Conservation (phyloP, 164 flowering plant genomes). For the Annona cherimola region DNA sequence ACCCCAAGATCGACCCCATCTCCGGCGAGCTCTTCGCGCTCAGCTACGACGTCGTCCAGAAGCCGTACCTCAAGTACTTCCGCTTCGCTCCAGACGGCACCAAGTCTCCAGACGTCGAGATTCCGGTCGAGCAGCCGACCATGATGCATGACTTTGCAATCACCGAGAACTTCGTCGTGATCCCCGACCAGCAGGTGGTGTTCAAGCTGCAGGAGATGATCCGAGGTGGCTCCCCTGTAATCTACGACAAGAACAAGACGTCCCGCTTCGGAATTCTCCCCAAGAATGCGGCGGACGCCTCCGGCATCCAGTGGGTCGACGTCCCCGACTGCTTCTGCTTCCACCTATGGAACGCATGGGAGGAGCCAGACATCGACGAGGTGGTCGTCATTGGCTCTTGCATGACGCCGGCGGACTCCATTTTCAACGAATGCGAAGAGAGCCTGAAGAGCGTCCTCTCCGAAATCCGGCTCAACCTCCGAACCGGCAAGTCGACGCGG, state of each 20-base stretch:
- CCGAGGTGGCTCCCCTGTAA: slow-evolving; percentile 76
- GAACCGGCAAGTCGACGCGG: slow-evolving; percentile 66
- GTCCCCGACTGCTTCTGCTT: slow-evolving; percentile 81
- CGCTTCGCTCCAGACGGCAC: slow-evolving; percentile 48
- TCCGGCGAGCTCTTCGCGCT: slow-evolving; percentile 68
- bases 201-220: slow-evolving; percentile 76
- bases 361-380: slow-evolving; percentile 71
- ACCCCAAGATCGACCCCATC: slow-evolving; percentile 85
- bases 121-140: slow-evolving; percentile 55
- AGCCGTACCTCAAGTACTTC: slow-evolving; percentile 84
- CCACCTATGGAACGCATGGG: slow-evolving; percentile 98
- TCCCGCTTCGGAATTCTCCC: slow-evolving; percentile 66
- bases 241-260: slow-evolving; percentile 63
- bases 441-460: slow-evolving; percentile 54
- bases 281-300: slow-evolving; percentile 38
- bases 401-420: slow-evolving; percentile 92
- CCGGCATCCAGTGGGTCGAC: slow-evolving; percentile 58
- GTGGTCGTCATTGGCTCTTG: slow-evolving; percentile 86
- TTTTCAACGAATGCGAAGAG: slow-evolving; percentile 84
- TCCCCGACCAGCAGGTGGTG: slow-evolving; percentile 90
- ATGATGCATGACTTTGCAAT: slow-evolving; percentile 98
- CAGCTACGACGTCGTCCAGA: slow-evolving; percentile 72
- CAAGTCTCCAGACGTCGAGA: slow-evolving; percentile 74
- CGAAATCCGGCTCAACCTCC: slow-evolving; percentile 67
- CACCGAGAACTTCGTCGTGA: slow-evolving; percentile 63